Evolutionary conservation across 495 filamentous ascomycete genomes (phyloP).

Genomic region (Neurospora sublineolata): DNA sequence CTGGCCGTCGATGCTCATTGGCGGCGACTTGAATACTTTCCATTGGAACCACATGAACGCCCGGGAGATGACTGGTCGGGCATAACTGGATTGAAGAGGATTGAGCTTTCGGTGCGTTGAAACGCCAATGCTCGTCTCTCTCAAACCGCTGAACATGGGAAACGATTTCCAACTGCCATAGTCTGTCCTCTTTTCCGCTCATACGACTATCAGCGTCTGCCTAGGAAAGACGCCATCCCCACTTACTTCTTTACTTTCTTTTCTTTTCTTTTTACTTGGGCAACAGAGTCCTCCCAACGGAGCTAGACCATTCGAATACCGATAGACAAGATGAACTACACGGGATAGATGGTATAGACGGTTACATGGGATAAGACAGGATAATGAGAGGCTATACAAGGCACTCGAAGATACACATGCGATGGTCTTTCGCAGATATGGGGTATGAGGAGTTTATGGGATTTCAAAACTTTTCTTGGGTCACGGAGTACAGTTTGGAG

Average conservation of each 20-base stretch:
- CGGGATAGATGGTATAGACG: neutral
- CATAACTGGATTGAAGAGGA: neutral
- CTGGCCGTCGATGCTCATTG: neutral
- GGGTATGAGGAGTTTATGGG: neutral
- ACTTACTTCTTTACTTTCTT: neutral
- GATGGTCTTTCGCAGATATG: neutral
- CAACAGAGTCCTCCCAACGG: neutral
- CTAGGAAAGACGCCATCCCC: neutral
- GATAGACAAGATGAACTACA: neutral
- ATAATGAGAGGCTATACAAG: neutral
- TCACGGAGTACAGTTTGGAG: neutral
- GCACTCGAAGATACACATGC: neutral
- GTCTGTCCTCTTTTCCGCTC: too few species aligned
- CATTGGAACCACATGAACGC: neutral
- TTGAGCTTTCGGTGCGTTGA: neutral
- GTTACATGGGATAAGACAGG: neutral
- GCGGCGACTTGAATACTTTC: neutral
- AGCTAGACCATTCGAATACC: neutral
- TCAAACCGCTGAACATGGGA: too few species aligned
- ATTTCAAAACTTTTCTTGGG: neutral
- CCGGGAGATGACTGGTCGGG: neutral
- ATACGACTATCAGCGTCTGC: too few species aligned
- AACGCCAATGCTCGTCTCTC: too few species aligned
- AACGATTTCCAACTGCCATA: too few species aligned
- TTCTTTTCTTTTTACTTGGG: neutral